Base-by-base conservation (phyloP, 495 filamentous ascomycete species). In the Penicillium pancosmium region DNA sequence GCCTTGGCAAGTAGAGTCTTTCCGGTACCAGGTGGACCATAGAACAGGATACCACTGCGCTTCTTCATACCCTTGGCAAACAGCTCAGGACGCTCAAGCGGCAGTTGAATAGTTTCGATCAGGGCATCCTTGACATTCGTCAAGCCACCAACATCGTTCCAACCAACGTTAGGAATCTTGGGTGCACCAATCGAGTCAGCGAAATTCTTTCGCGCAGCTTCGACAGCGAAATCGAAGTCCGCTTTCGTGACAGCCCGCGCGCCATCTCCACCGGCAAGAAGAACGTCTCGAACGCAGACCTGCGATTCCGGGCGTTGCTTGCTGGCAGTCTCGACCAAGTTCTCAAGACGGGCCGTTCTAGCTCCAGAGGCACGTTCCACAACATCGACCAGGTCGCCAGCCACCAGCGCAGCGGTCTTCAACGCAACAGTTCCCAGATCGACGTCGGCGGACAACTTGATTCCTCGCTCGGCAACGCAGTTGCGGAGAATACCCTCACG, bases 1-100 rank as follows among this genome's bases (percentile, higher is more conserved):
- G 94, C 94, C 77, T 98, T 98, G 35, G 94, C 94, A 27, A 99
- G 84, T 21, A 99, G 77, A 0, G 94, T 99, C 77, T 99, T 99
- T 34, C 94, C 94, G 5, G 95, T 98, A 54, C 94, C 94, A 0
- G 94, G 94, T 8, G 95, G 95, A 0, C 94, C 94, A 66, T 99
- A 98, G 79, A 99, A 98, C 57, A 99, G 77, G 59, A 99, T 98
- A 66, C 94, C 94, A 56, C 90, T 94, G 40, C 94, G 90, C 76
- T 98, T 98, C 82, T 97, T 97, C 92, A 99, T 95, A 47, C 95
- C 95, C 76, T 93, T 93, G 35, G 92, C 93, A 67, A 99, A 99
- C 5, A 99, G 80, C 68, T 98, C 95, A 5, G 94, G 95, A 9
- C 92, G 83, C 62, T 96, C 89, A 7, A 98, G 84, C 0, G 94